phyloP scores from a whole-genome alignment of 2,329 filamentous ascomycete genomes.

The Acarospora socialis region DNA sequence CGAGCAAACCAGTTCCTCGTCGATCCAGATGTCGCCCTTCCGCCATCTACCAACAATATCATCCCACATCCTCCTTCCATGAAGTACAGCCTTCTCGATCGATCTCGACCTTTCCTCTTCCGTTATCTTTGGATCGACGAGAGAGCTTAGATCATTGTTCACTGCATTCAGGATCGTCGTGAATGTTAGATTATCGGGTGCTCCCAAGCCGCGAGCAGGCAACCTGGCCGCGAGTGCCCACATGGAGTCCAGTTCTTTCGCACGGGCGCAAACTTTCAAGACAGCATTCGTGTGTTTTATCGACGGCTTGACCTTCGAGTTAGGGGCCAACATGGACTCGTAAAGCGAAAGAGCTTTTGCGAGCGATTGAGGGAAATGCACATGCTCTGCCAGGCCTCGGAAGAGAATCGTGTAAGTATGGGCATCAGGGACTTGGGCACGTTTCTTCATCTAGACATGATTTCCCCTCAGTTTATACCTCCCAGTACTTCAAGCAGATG shows the following conservation, averaged over 20 bases:
- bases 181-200: constrained; percentile 61
- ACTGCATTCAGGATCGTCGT: constrained; percentile 72
- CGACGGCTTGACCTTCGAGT: constrained; percentile 52
- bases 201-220: constrained; percentile 45
- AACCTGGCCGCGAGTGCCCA: constrained; percentile 64
- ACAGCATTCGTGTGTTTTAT: constrained; percentile 79
- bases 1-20: constrained; percentile 63
- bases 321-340: constrained; percentile 53
- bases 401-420: constrained; percentile 78
- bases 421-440: constrained; percentile 62
- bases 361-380: constrained; percentile 45
- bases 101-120: constrained; percentile 17
- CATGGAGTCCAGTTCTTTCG: constrained; percentile 62
- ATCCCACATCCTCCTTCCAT: constrained; percentile 64
- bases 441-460: constrained; percentile 73
- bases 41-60: constrained; percentile 68
- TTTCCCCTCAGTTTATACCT: constrained; percentile 4
- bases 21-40: constrained; percentile 53
- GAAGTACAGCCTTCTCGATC: constrained; percentile 39
- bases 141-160: no score
- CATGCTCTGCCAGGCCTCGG: constrained; percentile 51
- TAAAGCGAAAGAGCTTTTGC: constrained; percentile 61
- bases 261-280: constrained; percentile 64
- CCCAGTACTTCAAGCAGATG: constrained; percentile 1
- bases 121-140: no score